Conservation (phyloP, 257 asterid species). For the Lycium ferocissimum region DNA sequence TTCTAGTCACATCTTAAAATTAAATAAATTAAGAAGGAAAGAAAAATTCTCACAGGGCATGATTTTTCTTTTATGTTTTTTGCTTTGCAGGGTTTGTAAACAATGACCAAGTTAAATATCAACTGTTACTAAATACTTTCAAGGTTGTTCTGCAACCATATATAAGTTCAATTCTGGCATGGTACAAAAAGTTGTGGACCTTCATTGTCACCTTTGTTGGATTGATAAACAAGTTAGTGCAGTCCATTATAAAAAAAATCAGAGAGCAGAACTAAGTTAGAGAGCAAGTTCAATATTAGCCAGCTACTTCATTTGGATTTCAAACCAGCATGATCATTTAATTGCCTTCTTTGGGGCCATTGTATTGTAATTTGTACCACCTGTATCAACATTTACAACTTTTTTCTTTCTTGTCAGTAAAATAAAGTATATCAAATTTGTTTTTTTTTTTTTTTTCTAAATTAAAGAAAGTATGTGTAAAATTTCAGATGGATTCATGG, state of each 20-base stretch:
- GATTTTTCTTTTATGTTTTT: not conserved
- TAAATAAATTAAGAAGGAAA: not conserved
- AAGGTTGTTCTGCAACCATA: conserved; percentile 48
- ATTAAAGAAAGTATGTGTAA: not conserved
- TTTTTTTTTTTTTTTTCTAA: not conserved
- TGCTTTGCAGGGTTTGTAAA: conserved; percentile 64
- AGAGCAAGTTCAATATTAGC: not conserved
- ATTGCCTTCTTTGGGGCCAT: conserved; percentile 35
- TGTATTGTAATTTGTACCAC: conserved; percentile 16
- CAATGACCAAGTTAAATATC: conserved; percentile 43
- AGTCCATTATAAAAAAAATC: conserved; percentile 48
- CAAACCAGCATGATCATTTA: conserved; percentile 20
- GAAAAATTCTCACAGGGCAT: not conserved
- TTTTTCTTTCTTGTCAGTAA: not conserved
- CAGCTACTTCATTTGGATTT: too few relatives aligned
- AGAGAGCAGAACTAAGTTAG: conserved; percentile 32
- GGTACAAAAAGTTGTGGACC: conserved; percentile 60
- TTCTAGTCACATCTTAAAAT: not conserved
- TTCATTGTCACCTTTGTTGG: conserved; percentile 45
- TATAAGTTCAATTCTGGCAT: conserved; percentile 55
- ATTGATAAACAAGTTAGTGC: conserved; percentile 48
- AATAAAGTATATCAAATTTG: not conserved
- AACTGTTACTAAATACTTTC: conserved; percentile 52
- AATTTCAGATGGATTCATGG: not conserved
- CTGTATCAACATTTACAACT: conserved; percentile 27